Evolutionary conservation across 768 basidiomycete genomes (phyloP), one percentile per base, ranked within the genome.

Genomic region (Tulasnella sp.): DNA sequence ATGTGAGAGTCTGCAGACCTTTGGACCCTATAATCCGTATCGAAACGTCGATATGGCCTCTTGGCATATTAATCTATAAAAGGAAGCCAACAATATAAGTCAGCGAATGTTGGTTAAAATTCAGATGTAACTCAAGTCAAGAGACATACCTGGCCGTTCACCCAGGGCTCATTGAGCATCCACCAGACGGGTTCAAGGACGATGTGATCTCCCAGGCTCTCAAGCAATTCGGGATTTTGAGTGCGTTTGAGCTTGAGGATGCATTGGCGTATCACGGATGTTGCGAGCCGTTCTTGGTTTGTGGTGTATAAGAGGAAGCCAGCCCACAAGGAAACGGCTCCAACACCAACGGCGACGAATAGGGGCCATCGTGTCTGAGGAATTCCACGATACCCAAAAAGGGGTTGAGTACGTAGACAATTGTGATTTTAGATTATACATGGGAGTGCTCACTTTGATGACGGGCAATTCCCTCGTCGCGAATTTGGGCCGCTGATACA

Each of bases 241-340:
- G 49, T 31, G 42, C 30, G 41, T 44, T 60, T 55, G 12, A 55
- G 17, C 30, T 51, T 55, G 12, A 44, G 41, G 17, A 63, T 46
- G 50, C 53, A 42, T 43, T 60, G 63, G 19, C 58, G 61, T 5
- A 64, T 58, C 15, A 64, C 62, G 25, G 63, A 64, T 30, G 53
- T 38, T 29, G 63, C 58, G 21, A 64, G 61, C 10, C 63, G 48
- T 38, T 64, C 63, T 50, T 63, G 57, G 45, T 64, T 64, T 31
- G 58, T 55, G 10, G 63, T 62, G 45, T 62, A 61, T 11, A 62
- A 46, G 3, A 62, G 46, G 57, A 64, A 64, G 3, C 34, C 62
- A 12, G 49, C 57, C 63, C 63, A 64, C 30, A 55, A 44, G 8
- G 56, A 59, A 8, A 64, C 48, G 8, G 38, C 61, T 9, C 56